These are phyloP conservation scores for Thalassiosira ordinaria DNA, from an alignment of 352 stramenopile genomes.

Conservation along the genomic window DNA sequence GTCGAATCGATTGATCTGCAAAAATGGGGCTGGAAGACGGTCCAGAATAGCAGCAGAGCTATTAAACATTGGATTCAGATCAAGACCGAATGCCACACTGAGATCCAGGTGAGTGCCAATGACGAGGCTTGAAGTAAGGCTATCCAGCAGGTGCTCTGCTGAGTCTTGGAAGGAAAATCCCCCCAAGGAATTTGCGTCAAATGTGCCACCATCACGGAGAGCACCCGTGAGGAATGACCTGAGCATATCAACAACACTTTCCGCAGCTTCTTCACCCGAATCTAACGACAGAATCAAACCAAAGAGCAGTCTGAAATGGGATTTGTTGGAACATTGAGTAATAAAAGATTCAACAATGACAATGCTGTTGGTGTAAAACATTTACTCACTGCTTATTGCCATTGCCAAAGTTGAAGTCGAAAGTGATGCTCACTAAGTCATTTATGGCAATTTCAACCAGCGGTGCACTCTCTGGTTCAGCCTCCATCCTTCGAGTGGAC, in stretches of 20 bases:
- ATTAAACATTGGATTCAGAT: conserved; percentile 42
- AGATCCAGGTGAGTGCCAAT: conserved; percentile 31
- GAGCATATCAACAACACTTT: neutral
- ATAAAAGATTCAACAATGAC: no score
- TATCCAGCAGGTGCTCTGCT: conserved; percentile 16
- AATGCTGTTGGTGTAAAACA: no score
- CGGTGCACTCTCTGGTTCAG: neutral
- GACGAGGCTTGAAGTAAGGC: conserved; percentile 37
- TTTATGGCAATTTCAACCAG: neutral
- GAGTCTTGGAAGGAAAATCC: conserved; percentile 29
- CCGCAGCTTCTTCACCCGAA: neutral
- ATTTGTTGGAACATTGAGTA: no score
- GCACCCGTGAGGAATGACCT: neutral
- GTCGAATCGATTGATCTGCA: conserved; percentile 36
- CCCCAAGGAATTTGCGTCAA: neutral
- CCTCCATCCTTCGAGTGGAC: no score
- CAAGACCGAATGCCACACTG: conserved; percentile 33
- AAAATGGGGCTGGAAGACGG: conserved; percentile 15
- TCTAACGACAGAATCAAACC: neutral
- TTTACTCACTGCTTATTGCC: neutral
- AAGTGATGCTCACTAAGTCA: neutral
- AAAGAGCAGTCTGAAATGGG: no score
- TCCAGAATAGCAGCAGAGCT: neutral
- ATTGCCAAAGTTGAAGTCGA: neutral
- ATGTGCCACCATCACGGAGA: neutral